Evolutionary conservation across 345 rosid species (phyloP), one percentile per base, ranked within the genome.

Genomic region (Lepidium africanum): DNA sequence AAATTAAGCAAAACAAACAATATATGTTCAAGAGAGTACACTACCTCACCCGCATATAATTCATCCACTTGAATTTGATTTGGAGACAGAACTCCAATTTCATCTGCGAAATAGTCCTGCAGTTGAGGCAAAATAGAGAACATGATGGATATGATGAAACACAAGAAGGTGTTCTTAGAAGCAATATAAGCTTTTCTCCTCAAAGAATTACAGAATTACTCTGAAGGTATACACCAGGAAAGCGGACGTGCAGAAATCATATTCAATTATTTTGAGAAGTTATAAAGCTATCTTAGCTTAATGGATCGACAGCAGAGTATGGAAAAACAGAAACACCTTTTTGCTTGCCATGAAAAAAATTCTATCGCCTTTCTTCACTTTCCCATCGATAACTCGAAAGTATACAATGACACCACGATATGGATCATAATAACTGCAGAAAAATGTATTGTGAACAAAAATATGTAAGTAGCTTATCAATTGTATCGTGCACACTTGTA

Each of bases 321-420:
- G 33, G 55, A 47, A 14, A 53, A 7, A 71, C 37, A 7, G 21
- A 43, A 14, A 37, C 63, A 93, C 98, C 98, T 90, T 94, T 72
- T 46, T 59, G 78, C 97, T 94, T 50, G 97, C 99, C 99, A 94
- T 90, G 74, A 94, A 94, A 77, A 69, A 73, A 72, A 94, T 84
- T 74, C 86, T 82, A 80, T 94, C 99, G 11, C 99, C 99, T 81
- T 88, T 94, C 86, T 83, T 90, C 70, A 94, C 78, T 48, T 77
- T 86, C 64, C 99, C 99, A 87, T 94, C 99, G 68, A 88, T 78
- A 35, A 90, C 91, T 79, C 99, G 92, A 71, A 90, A 90, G 80
- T 94, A 94, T 48, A 87, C 99, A 67, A 94, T 82, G 64, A 94
- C 99, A 76, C 99, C 99, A 10, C 99, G 96, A 70, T 94, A 94